Conservation (phyloP, 495 filamentous ascomycete species). For the Neurospora pannonica region DNA sequence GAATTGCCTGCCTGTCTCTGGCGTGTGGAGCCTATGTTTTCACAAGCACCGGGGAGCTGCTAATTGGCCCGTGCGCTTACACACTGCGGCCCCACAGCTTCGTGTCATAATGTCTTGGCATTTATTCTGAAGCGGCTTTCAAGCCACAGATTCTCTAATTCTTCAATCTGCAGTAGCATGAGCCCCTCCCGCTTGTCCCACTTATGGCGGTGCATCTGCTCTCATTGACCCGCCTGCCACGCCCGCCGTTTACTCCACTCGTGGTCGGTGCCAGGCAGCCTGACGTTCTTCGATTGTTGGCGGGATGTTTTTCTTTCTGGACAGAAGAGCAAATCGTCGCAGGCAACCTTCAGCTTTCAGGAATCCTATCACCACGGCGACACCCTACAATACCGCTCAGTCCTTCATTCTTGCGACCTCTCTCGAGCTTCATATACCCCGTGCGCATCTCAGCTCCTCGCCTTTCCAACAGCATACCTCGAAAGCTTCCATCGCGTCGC, state of each 20-base stretch:
- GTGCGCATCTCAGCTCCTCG: neutral
- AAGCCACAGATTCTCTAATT: neutral
- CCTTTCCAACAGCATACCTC: neutral
- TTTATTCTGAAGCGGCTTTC: neutral
- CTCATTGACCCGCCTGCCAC: neutral
- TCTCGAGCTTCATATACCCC: conserved; percentile 5
- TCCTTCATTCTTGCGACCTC: conserved; percentile 1
- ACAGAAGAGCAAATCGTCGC: conserved; percentile 5
- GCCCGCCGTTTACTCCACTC: neutral
- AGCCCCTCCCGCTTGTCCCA: neutral
- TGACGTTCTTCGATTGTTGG: conserved; percentile 13
- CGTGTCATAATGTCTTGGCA: neutral
- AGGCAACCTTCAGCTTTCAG: conserved; percentile 2
- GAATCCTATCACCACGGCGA: neutral
- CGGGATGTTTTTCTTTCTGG: conserved; percentile 3
- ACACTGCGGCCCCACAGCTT: neutral
- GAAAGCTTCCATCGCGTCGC: neutral
- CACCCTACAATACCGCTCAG: neutral
- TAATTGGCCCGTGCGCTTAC: neutral
- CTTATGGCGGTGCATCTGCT: neutral
- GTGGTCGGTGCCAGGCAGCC: conserved; percentile 9
- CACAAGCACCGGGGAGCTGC: neutral
- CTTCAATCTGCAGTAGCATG: neutral
- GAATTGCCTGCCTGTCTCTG: neutral
- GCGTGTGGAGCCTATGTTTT: neutral